These are phyloP conservation scores for Chaetomium olivaceum DNA, from an alignment of 2,329 filamentous ascomycete genomes.

Conservation along the genomic window DNA sequence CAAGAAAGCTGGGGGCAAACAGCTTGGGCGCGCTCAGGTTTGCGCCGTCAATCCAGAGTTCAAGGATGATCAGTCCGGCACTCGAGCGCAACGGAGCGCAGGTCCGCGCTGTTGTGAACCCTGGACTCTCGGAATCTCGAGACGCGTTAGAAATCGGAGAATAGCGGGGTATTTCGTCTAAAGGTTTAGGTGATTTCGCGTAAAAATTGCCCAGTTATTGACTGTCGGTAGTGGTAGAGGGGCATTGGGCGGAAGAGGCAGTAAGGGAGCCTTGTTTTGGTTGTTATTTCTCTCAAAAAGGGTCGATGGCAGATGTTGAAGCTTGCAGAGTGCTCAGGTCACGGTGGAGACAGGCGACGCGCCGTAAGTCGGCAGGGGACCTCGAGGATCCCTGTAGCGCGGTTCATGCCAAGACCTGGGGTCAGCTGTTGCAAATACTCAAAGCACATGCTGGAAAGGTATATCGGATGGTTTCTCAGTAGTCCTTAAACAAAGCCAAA, in stretches of 20 bases:
- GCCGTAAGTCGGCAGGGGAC: not conserved
- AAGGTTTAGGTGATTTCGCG: conserved; percentile 1
- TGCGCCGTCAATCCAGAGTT: not conserved
- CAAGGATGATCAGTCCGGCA: not conserved
- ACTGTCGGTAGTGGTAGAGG: not conserved
- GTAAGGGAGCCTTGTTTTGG: not conserved
- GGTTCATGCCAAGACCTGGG: conserved; percentile 17
- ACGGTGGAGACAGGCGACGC: conserved; percentile 8
- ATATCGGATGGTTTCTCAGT: not conserved
- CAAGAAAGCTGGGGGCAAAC: not conserved
- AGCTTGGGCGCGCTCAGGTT: not conserved
- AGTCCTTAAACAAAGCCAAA: not conserved
- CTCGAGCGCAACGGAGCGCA: conserved; percentile 20
- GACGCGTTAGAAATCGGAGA: conserved; percentile 23
- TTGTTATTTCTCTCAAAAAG: not conserved
- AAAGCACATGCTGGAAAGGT: not conserved
- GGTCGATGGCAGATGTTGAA: not conserved
- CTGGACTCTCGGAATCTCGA: not conserved
- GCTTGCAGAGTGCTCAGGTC: conserved; percentile 7
- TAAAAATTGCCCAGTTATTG: not conserved
- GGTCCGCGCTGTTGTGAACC: not conserved
- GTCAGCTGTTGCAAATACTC: not conserved
- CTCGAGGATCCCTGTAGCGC: conserved; percentile 1
- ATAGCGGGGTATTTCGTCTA: conserved; percentile 17
- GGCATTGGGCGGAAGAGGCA: conserved; percentile 1